phyloP scores from a whole-genome alignment of 1,139 yeast species.

The Sugiyamaella neomexicana region DNA sequence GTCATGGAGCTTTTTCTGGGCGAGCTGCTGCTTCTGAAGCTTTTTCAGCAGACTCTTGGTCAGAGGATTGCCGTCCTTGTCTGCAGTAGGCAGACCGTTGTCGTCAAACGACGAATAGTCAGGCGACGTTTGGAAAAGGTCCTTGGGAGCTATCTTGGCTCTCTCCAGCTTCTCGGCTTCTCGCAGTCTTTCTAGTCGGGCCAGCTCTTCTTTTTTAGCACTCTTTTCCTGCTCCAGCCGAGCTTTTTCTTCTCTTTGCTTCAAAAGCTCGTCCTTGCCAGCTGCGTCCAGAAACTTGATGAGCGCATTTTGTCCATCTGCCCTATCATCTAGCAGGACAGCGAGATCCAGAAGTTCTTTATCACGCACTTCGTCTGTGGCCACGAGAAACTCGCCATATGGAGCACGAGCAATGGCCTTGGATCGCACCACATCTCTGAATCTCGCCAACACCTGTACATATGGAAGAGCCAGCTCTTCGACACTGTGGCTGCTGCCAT shows the following conservation, averaged over 20 bases:
- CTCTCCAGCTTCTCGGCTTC: slow-evolving; percentile 62
- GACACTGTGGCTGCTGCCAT: slow-evolving; percentile 38
- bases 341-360: slow-evolving; percentile 69
- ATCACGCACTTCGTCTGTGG: slow-evolving; percentile 61
- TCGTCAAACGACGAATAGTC: slow-evolving; percentile 84
- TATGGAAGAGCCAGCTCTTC: slow-evolving; percentile 79
- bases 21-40: slow-evolving; percentile 70
- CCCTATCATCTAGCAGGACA: slow-evolving; percentile 85
- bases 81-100: slow-evolving; percentile 78
- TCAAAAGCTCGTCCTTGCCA: slow-evolving; percentile 66
- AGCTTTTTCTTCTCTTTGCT: slow-evolving; percentile 59
- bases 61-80: slow-evolving; percentile 78
- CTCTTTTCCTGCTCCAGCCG: slow-evolving; percentile 52
- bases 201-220: slow-evolving; percentile 43
- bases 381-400: slow-evolving; percentile 53
- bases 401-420: slow-evolving; percentile 69
- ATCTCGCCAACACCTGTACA: slow-evolving; percentile 70
- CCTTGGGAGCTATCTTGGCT: slow-evolving; percentile 68
- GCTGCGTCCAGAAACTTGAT: slow-evolving; percentile 72
- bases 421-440: slow-evolving; percentile 77
- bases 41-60: slow-evolving; percentile 86
- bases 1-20: slow-evolving; percentile 77
- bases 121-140: slow-evolving; percentile 59
- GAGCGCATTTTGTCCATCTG: slow-evolving; percentile 70
- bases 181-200: slow-evolving; percentile 47